Evolutionary conservation across 164 flowering plant genomes (phyloP), one percentile per base, ranked within the genome.

Genomic region (Amborella trichopoda): DNA sequence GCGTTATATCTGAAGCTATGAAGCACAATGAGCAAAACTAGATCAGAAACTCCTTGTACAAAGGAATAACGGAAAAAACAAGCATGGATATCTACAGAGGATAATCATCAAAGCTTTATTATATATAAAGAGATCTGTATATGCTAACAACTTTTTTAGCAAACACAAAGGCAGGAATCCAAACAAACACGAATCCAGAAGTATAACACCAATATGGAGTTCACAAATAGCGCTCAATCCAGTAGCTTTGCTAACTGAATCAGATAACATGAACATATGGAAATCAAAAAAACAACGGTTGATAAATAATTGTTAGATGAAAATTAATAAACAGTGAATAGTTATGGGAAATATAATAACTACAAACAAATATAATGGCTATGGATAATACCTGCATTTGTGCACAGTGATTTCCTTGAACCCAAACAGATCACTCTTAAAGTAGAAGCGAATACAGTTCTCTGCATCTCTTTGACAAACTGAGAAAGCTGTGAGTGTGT

Each of bases 401-500:
- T 85, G 57, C 99, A 93, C 21, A 84, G 61, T 59, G 73, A 79
- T 70, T 83, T 85, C 66, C 96, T 74, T 13, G 99, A 88, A 13
- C 94, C 96, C 69, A 93, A 68, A 54, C 72, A 64, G 10, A 85
- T 76, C 36, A 73, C 80, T 19, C 65, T 79, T 45, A 88, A 47
- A 68, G 75, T 73, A 42, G 62, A 48, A 39, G 73, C 67, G 65
- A 88, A 88, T 22, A 21, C 48, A 6, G 99, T 93, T 69, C 71
- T 93, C 40, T 61, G 72, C 54, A 93, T 64, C 76, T 93, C 99
- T 66, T 75, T 76, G 14, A 88, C 58, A 62, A 93, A 93, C 68
- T 93, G 99, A 0, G 95, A 78, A 28, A 88, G 88, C 70, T 93
- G 99, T 3, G 99, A 93, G 68, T 85, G 99, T 11, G 99, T 93